These are phyloP conservation scores for Fraxinus sp. DNA, from an alignment of 305 asterid genomes.

Conservation along the genomic window DNA sequence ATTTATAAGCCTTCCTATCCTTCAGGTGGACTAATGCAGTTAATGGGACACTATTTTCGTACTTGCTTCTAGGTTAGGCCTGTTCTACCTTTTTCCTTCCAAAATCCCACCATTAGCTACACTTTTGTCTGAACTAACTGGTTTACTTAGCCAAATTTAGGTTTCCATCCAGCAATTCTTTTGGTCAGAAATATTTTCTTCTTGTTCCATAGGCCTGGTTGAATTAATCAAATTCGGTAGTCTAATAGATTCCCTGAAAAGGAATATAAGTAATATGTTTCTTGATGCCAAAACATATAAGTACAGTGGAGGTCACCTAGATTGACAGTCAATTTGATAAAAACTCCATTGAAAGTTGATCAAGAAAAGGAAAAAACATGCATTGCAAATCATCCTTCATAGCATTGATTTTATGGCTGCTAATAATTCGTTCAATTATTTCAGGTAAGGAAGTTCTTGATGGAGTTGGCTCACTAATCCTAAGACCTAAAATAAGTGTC, in stretches of 20 bases:
- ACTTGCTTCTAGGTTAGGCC: conserved; percentile 31
- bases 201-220: not conserved
- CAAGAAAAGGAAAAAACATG: not conserved
- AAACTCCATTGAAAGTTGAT: not conserved
- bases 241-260: not conserved
- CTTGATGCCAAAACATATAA: not conserved
- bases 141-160: not conserved
- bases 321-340: not conserved
- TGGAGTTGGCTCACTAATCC: conserved; percentile 5
- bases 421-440: conserved; percentile 10
- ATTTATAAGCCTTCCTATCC: conserved; percentile 38
- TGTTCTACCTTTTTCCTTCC: not conserved
- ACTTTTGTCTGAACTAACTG: not conserved
- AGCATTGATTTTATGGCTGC: not conserved
- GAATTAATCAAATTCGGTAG: not conserved
- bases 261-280: not conserved
- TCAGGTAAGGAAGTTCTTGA: conserved; percentile 19
- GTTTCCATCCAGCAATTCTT: not conserved
- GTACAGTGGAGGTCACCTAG: not conserved
- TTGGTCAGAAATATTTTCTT: not conserved
- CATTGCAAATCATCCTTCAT: not conserved
- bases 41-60: conserved; percentile 6
- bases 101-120: not conserved
- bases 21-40: conserved; percentile 11
- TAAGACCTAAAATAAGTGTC: conserved; percentile 12